Percentiles rank a stretch among this genome's conserved stretches.
Evolutionary conservation across 768 basidiomycete species (phyloP).

Genomic region (Tulasnella calospora): DNA sequence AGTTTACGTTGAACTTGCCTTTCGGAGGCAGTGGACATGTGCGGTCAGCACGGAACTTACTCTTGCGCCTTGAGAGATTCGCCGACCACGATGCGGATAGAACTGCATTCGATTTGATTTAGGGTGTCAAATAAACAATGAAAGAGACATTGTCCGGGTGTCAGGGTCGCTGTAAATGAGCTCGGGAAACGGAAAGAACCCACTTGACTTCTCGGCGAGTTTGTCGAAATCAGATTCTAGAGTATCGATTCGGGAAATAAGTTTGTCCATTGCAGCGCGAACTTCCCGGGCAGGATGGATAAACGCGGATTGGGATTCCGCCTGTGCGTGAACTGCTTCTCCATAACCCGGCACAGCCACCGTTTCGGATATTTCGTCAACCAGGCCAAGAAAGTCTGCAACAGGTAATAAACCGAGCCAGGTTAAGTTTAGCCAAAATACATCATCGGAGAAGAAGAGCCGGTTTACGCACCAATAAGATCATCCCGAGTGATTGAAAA

Average conservation of each 20-base stretch:
- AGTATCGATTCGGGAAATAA: constrained; percentile 71
- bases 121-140: neutral
- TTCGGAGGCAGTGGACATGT: constrained; percentile 1
- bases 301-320: constrained; percentile 16
- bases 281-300: constrained; percentile 56
- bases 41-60: constrained; percentile 45
- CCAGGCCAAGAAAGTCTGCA: constrained; percentile 54
- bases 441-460: neutral
- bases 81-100: constrained; percentile 69
- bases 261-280: constrained; percentile 57
- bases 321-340: neutral
- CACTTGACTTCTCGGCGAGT: constrained; percentile 79
- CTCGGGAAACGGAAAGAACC: constrained; percentile 35
- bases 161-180: neutral
- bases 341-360: constrained; percentile 8
- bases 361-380: constrained; percentile 59
- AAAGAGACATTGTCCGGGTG: constrained; percentile 4
- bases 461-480: constrained; percentile 56
- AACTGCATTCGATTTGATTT: constrained; percentile 42
- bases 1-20: constrained; percentile 4
- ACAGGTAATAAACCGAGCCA: constrained; percentile 27
- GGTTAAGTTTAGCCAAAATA: neutral
- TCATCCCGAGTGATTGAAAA: constrained; percentile 66
- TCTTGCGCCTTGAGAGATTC: constrained; percentile 56
- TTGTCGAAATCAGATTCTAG: constrained; percentile 78